Conservation (phyloP, 441 rosid species). For the Populus trichocarpa region DNA sequence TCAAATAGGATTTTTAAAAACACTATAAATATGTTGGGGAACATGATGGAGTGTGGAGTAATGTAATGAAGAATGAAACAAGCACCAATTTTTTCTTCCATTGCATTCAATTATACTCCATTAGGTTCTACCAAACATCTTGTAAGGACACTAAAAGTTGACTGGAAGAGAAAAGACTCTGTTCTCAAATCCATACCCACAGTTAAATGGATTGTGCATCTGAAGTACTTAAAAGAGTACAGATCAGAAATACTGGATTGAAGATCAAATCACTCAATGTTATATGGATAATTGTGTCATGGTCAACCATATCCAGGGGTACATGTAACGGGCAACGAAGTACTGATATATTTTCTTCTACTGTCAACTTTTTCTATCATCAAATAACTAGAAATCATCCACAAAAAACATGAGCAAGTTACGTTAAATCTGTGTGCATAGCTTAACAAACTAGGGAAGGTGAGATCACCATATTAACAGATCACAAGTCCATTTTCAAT, state of each 20-base stretch:
- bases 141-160: neutral
- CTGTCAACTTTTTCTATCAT: neutral
- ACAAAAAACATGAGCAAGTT: neutral
- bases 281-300: neutral
- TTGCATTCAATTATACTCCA: neutral
- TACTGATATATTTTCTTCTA: neutral
- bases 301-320: neutral
- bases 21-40: neutral
- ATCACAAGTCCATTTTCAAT: neutral
- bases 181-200: neutral
- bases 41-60: neutral
- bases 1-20: neutral
- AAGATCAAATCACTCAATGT: neutral
- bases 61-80: neutral
- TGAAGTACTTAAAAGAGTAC: neutral
- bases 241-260: neutral
- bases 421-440: neutral
- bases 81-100: neutral
- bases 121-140: neutral
- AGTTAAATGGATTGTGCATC: neutral
- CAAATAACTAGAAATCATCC: neutral
- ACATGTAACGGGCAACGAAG: neutral
- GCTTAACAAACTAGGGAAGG: neutral
- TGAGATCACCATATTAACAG: neutral
- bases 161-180: neutral